A percentile compares a stretch with the other conserved stretches of the same genome.
phyloP scores from a whole-genome alignment of 805 yeast species.

The Metschnikowia bowlesiae region DNA sequence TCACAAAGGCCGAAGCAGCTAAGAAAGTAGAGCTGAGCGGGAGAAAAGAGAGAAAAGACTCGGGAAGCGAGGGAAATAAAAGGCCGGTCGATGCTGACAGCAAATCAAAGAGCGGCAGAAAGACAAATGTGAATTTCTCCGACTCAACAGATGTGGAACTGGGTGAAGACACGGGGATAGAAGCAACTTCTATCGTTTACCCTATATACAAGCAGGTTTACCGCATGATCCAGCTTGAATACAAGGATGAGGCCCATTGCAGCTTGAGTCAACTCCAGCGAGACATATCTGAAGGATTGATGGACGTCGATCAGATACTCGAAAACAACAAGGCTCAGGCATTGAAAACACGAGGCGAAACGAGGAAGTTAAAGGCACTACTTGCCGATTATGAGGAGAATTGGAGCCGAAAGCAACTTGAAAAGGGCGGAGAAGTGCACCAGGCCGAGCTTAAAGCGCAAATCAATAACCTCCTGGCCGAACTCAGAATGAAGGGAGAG shows the following conservation, averaged over 20 bases:
- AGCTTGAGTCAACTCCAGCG: slow-evolving; percentile 2
- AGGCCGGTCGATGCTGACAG: not conserved
- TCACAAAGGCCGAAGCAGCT: not conserved
- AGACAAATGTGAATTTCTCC: slow-evolving; percentile 6
- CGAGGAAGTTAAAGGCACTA: not conserved
- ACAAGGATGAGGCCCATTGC: not conserved
- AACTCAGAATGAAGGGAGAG: not conserved
- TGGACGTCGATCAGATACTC: slow-evolving; percentile 5
- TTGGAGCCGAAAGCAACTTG: not conserved
- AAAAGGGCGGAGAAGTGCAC: not conserved
- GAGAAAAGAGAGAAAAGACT: not conserved
- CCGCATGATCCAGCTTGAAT: slow-evolving; percentile 3
- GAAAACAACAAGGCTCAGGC: slow-evolving; percentile 1
- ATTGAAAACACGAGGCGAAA: not conserved
- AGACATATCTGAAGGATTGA: slow-evolving; percentile 6
- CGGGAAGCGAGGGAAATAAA: not conserved
- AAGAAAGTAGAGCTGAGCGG: not conserved
- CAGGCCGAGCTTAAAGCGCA: not conserved
- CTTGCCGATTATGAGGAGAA: not conserved
- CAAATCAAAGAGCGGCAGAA: not conserved
- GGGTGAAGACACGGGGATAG: not conserved
- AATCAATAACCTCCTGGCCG: not conserved
- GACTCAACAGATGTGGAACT: slow-evolving; percentile 14
- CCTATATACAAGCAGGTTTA: slow-evolving; percentile 7
- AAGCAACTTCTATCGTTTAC: not conserved